phyloP scores from a whole-genome alignment of 2,329 filamentous ascomycete genomes.

The Trichoderma harzianum region DNA sequence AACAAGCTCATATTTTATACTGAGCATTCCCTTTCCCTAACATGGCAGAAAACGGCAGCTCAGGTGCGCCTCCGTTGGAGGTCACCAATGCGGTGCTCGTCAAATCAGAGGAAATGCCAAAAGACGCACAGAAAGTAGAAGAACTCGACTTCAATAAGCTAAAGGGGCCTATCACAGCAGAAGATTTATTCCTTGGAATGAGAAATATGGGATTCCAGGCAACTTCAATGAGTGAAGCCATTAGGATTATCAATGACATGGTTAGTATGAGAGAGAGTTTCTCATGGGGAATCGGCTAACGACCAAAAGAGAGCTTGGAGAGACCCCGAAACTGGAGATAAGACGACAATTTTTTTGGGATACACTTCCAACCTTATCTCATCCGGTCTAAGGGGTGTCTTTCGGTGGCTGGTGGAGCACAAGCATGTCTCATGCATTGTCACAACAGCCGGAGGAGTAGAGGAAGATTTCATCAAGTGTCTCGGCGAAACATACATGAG shows the following conservation, averaged over 20 bases:
- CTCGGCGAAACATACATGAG: constrained; percentile 91
- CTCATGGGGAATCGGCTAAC: not conserved
- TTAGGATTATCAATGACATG: constrained; percentile 94
- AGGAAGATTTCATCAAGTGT: constrained; percentile 99
- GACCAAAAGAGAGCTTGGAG: constrained; percentile 64
- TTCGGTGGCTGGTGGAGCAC: constrained; percentile 91
- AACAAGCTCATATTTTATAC: not conserved
- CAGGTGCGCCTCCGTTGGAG: constrained; percentile 50
- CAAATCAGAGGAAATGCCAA: constrained; percentile 76
- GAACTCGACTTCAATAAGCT: constrained; percentile 91
- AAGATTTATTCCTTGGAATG: constrained; percentile 80
- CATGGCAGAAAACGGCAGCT: constrained; percentile 36
- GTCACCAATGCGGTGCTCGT: constrained; percentile 81
- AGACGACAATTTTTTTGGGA: constrained; percentile 92
- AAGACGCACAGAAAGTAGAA: constrained; percentile 73
- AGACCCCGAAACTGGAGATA: constrained; percentile 72
- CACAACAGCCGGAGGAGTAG: constrained; percentile 90
- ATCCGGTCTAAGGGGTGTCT: constrained; percentile 84
- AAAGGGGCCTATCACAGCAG: constrained; percentile 74
- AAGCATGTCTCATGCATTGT: constrained; percentile 90
- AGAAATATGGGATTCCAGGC: constrained; percentile 74
- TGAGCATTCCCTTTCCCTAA: not conserved
- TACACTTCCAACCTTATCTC: constrained; percentile 98
- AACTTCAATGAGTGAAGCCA: constrained; percentile 75
- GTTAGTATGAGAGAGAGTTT: constrained; percentile 46